Percentiles rank a stretch among this genome's conserved stretches.
These are phyloP conservation scores for Primulina tabacum DNA, from an alignment of 257 asterid genomes.

Conservation along the genomic window DNA sequence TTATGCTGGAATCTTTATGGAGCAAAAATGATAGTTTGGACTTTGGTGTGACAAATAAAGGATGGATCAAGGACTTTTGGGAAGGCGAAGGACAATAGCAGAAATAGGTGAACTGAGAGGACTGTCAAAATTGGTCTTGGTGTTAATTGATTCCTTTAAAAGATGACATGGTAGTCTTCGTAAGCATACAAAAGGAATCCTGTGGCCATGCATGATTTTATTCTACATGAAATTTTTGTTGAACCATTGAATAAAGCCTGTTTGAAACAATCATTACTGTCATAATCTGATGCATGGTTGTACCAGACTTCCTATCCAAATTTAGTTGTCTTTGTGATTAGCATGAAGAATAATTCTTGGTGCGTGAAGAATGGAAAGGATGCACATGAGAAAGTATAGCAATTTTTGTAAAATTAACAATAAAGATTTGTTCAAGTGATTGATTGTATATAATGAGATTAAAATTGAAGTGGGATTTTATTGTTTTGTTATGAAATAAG, in stretches of 20 bases:
- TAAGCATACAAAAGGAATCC: not conserved
- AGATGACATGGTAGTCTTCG: not conserved
- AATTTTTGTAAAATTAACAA: not conserved
- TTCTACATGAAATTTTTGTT: not conserved
- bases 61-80: slow-evolving; percentile 7
- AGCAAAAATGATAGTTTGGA: slow-evolving; percentile 11
- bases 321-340: not conserved
- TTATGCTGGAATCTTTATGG: not conserved
- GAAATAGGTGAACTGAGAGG: not conserved
- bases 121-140: not conserved
- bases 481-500: too few species aligned
- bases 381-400: not conserved
- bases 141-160: not conserved
- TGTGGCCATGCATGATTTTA: not conserved
- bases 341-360: not conserved
- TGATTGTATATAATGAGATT: not conserved
- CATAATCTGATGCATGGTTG: not conserved
- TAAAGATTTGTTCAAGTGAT: not conserved
- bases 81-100: not conserved
- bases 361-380: not conserved
- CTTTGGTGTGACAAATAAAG: slow-evolving; percentile 11
- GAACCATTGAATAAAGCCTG: not conserved
- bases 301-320: not conserved
- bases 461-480: not conserved
- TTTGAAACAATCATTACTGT: not conserved